Evolutionary conservation across 2,329 filamentous ascomycete genomes (phyloP).

Genomic region (Rachicladosporium sp.): DNA sequence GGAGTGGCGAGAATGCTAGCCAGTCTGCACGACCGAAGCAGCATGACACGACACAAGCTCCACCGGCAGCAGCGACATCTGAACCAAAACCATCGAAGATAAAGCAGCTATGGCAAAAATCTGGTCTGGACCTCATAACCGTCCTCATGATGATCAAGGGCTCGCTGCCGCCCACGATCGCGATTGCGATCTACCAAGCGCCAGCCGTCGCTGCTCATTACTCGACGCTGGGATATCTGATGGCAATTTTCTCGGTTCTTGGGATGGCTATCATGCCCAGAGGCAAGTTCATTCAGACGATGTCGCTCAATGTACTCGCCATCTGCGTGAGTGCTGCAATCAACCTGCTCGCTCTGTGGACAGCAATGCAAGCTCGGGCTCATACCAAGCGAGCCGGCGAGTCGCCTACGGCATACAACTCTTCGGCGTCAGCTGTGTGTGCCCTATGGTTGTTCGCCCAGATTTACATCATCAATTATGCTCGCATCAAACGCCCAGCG

Average conservation of each 20-base stretch:
- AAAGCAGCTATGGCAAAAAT: constrained; percentile 19
- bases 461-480: constrained; percentile 55
- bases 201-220: constrained; percentile 38
- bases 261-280: constrained; percentile 55
- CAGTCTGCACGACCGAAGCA: too few relatives aligned
- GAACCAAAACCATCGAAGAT: constrained; percentile 12
- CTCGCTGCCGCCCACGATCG: constrained; percentile 22
- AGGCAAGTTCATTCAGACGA: constrained; percentile 58
- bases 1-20: too few relatives aligned
- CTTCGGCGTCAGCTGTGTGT: constrained; percentile 58
- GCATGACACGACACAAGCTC: too few relatives aligned
- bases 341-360: constrained; percentile 50
- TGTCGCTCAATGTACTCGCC: constrained; percentile 45
- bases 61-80: too few relatives aligned
- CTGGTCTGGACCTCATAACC: constrained; percentile 20
- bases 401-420: constrained; percentile 46
- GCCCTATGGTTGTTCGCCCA: constrained; percentile 60
- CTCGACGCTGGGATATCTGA: constrained; percentile 47
- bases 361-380: constrained; percentile 49
- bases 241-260: constrained; percentile 53
- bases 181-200: constrained; percentile 32
- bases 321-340: constrained; percentile 47
- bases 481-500: constrained; percentile 54
- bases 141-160: constrained; percentile 24
- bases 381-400: constrained; percentile 36